Conservation (phyloP, 768 basidiomycete genomes). For the Leucocoprinus sp. region DNA sequence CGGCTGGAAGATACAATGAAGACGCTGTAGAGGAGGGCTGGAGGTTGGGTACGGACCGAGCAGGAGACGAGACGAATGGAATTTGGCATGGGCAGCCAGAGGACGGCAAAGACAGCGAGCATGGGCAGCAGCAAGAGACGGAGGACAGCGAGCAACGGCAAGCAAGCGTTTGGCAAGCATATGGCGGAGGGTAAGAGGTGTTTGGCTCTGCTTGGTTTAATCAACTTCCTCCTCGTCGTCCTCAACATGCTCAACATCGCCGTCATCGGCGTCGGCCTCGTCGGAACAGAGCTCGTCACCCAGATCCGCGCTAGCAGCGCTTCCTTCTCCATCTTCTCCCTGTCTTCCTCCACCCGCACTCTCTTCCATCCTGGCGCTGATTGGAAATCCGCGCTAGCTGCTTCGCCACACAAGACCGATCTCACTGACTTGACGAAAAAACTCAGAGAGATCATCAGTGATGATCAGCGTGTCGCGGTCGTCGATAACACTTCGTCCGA, state of each 20-base stretch:
- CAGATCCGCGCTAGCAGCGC: conserved; percentile 62
- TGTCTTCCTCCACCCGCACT: conserved; percentile 59
- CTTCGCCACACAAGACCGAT: conserved; percentile 36
- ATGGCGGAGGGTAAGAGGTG: background rate
- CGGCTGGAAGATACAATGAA: conserved; percentile 33
- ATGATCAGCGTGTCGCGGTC: conserved; percentile 49
- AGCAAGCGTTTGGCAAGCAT: conserved; percentile 72
- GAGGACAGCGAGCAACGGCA: conserved; percentile 41
- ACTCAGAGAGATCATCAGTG: conserved; percentile 39
- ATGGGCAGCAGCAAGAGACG: conserved; percentile 36
- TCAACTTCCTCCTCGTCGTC: background rate
- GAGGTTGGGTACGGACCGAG: conserved; percentile 42
- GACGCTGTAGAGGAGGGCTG: background rate
- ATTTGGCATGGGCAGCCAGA: conserved; percentile 49
- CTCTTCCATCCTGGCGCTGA: conserved; percentile 32
- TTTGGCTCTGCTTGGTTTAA: conserved; percentile 13
- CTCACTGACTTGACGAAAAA: conserved; percentile 39
- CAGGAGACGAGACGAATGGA: conserved; percentile 63
- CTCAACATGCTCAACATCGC: conserved; percentile 45
- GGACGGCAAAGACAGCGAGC: no score
- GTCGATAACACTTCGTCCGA: conserved; percentile 94
- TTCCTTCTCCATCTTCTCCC: conserved; percentile 57
- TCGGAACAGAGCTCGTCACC: conserved; percentile 78
- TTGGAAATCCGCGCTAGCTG: conserved; percentile 32
- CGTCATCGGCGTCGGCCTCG: conserved; percentile 87